A percentile compares a stretch with the other conserved stretches of the same genome.
These are phyloP conservation scores for Pythium phragmiticola DNA, from an alignment of 352 stramenopile genomes.

Conservation along the genomic window DNA sequence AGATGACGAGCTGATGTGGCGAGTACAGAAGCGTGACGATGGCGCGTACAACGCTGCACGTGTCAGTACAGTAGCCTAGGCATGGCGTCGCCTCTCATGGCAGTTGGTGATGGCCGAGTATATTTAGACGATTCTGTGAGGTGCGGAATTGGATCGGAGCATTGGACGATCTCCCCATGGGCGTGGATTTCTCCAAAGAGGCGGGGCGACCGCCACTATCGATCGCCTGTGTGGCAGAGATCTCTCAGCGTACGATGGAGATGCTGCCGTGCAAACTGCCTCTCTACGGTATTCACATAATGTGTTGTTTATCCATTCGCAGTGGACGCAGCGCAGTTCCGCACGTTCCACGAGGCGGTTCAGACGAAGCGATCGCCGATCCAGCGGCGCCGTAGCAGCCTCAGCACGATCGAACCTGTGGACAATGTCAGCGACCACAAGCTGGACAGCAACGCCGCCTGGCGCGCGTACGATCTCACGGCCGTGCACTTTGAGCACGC, in stretches of 20 bases:
- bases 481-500: constrained; percentile 36
- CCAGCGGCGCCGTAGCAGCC: background rate
- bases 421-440: background rate
- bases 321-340: constrained; percentile 17
- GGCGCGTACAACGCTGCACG: background rate
- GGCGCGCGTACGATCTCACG: constrained; percentile 37
- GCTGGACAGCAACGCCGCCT: constrained; percentile 11
- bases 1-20: constrained; percentile 12
- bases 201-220: constrained; percentile 37
- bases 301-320: background rate
- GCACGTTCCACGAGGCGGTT: constrained; percentile 3
- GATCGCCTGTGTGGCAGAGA: constrained; percentile 49
- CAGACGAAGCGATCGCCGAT: background rate
- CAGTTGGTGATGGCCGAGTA: constrained; percentile 5
- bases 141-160: background rate
- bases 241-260: constrained; percentile 46
- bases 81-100: background rate
- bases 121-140: constrained; percentile 1
- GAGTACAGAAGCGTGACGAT: background rate
- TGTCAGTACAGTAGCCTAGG: background rate
- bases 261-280: background rate
- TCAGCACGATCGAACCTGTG: background rate
- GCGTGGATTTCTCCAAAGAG: constrained; percentile 34
- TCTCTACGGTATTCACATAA: background rate
- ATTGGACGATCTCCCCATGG: constrained; percentile 23